Evolutionary conservation across 306 rosid genomes (phyloP).

Genomic region (Oemleria cerasiformis): DNA sequence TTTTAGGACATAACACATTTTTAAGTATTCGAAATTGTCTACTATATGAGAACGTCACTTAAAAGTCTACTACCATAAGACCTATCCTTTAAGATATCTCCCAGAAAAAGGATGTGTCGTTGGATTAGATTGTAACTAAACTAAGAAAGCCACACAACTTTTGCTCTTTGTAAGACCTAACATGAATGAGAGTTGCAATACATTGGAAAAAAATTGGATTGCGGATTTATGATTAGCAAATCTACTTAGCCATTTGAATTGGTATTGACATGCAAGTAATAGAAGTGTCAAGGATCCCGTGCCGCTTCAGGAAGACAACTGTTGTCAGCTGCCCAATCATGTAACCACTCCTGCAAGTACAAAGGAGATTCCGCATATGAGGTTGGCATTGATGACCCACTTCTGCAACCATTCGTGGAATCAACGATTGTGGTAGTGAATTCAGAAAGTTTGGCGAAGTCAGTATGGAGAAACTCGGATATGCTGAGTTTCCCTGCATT

Average conservation of each 20-base stretch:
- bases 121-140: neutral
- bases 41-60: neutral
- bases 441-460: constrained; percentile 17
- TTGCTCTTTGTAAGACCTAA: neutral
- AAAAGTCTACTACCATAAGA: neutral
- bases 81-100: neutral
- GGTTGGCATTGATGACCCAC: neutral
- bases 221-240: neutral
- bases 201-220: neutral
- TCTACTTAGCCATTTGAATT: neutral
- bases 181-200: neutral
- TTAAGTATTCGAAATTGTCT: neutral
- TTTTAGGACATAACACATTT: neutral
- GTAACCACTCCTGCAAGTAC: neutral
- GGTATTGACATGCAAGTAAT: neutral
- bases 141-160: neutral
- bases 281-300: neutral
- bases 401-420: neutral
- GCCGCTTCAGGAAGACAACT: neutral
- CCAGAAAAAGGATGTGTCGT: neutral
- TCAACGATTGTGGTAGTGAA: neutral
- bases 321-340: constrained; percentile 4
- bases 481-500: constrained; percentile 9
- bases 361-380: neutral
- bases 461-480: constrained; percentile 25